Evolutionary conservation across 2,329 filamentous ascomycete genomes (phyloP).

Genomic region (Pseudogymnoascus sp.): DNA sequence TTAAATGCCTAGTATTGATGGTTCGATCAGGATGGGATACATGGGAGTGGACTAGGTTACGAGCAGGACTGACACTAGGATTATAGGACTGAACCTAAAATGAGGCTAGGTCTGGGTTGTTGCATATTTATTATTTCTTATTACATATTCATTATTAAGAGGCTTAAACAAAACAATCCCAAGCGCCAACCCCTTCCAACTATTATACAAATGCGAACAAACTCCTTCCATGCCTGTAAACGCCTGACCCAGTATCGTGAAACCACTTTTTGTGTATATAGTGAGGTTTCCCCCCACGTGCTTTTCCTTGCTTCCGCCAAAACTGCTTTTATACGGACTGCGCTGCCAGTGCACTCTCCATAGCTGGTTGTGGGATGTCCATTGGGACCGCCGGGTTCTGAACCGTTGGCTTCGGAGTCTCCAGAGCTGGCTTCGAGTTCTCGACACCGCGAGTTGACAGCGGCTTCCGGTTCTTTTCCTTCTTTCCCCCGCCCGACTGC

Average conservation of each 20-base stretch:
- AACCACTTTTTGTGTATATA: neutral
- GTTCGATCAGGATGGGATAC: neutral
- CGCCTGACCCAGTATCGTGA: neutral
- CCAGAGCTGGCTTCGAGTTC: constrained; percentile 1
- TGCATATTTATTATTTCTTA: neutral
- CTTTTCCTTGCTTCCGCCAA: neutral
- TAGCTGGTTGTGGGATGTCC: neutral
- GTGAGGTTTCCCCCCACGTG: neutral
- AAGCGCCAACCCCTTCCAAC: neutral
- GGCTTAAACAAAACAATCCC: neutral
- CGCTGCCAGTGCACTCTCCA: neutral
- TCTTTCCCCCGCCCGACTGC: neutral
- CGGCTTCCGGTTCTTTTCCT: constrained; percentile 14
- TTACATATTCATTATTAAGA: neutral
- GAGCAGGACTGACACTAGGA: neutral
- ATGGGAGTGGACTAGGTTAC: neutral
- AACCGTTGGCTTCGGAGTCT: neutral
- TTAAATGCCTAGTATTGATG: neutral
- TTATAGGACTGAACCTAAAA: neutral
- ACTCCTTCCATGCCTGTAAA: neutral
- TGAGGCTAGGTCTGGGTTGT: neutral
- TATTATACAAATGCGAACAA: neutral
- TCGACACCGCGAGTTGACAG: constrained; percentile 7
- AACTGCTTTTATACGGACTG: neutral
- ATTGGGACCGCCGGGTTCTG: neutral